Conservation (phyloP, 176 grass and related monocot species). For the Cenchrus purpureus region DNA sequence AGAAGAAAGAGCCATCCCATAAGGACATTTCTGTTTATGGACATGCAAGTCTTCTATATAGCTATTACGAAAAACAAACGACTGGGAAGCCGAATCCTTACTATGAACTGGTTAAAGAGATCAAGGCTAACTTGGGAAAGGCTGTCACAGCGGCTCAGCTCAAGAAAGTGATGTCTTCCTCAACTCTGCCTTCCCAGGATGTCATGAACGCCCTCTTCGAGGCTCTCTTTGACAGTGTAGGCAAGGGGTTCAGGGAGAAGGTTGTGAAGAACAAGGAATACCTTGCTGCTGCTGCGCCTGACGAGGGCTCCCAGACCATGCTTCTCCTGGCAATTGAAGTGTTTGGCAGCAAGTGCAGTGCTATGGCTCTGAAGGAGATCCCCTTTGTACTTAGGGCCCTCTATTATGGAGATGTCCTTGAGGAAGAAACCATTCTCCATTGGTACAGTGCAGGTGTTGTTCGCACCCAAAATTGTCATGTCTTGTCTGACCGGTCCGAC, state of each 20-base stretch:
- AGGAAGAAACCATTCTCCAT: conserved; percentile 70
- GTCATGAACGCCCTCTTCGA: conserved; percentile 52
- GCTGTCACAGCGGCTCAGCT: no score
- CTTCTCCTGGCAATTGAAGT: conserved; percentile 57
- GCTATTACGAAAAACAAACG: background rate
- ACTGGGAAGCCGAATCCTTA: background rate
- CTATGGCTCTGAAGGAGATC: conserved; percentile 72
- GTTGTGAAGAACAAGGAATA: conserved; percentile 70
- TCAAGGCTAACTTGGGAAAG: no score
- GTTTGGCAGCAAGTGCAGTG: conserved; percentile 57
- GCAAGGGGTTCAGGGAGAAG: conserved; percentile 77
- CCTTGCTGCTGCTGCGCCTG: conserved; percentile 53
- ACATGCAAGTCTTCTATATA: background rate
- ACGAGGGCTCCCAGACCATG: conserved; percentile 51
- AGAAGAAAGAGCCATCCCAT: background rate
- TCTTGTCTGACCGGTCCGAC: no score
- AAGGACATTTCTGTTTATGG: conserved; percentile 1
- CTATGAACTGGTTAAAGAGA: no score
- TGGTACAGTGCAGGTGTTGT: conserved; percentile 57
- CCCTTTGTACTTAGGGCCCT: conserved; percentile 64
- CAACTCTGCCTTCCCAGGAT: no score
- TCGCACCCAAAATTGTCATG: no score
- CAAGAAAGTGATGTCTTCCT: no score
- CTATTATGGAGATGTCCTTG: conserved; percentile 68
- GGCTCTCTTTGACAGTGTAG: conserved; percentile 60